Evolutionary conservation across 129 eudicot genomes (phyloP).

Genomic region (Solidago caesia): DNA sequence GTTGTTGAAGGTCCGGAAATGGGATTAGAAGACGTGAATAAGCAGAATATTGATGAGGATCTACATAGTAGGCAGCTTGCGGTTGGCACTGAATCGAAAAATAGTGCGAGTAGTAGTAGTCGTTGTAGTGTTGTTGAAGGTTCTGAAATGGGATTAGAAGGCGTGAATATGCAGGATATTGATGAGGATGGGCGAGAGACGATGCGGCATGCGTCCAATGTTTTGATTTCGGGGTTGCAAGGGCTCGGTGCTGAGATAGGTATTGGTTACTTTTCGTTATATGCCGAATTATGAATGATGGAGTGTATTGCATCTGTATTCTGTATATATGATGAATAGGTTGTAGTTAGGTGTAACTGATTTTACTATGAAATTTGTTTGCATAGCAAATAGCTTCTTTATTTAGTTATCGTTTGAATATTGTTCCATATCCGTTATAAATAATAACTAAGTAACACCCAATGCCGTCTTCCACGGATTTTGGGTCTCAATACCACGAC

Average conservation of each 20-base stretch:
- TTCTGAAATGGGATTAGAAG: no score
- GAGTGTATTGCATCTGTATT: not conserved
- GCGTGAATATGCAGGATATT: no score
- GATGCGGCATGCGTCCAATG: conserved; percentile 86
- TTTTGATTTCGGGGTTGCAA: conserved; percentile 90
- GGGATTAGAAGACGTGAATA: conserved; percentile 62
- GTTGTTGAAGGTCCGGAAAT: conserved; percentile 37
- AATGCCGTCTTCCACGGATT: no score
- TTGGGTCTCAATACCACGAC: no score
- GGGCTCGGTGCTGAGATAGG: conserved; percentile 99
- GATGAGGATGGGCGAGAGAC: conserved; percentile 99
- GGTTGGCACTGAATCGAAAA: no score
- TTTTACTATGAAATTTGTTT: no score
- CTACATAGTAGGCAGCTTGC: conserved; percentile 99
- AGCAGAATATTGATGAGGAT: conserved; percentile 84
- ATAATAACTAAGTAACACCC: no score
- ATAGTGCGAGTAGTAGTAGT: no score
- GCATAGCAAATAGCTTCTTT: no score
- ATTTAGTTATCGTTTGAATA: no score
- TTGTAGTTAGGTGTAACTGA: not conserved
- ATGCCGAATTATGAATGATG: not conserved
- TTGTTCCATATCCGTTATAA: no score
- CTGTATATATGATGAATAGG: not conserved
- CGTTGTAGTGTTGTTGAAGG: no score
- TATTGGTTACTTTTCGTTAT: conserved; percentile 23